Conservation (phyloP, 1,284 basidiomycete genomes). For the Takashimella koratensis region DNA sequence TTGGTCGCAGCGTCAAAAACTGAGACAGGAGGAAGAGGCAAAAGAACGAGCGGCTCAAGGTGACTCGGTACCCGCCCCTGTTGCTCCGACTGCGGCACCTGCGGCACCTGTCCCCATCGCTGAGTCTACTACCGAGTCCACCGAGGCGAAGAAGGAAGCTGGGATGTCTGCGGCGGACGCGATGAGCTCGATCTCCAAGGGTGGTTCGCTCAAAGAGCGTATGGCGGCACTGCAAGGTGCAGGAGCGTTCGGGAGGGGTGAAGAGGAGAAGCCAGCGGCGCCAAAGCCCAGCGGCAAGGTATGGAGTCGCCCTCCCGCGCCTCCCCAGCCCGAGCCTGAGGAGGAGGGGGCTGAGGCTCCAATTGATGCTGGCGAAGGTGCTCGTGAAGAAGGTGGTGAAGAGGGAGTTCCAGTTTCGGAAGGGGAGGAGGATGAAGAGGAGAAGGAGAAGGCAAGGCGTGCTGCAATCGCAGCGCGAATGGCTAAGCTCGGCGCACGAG, state of each 20-base stretch:
- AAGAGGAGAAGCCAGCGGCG: slow-evolving; percentile 53
- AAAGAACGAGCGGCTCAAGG: slow-evolving; percentile 54
- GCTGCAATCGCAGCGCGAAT: slow-evolving; percentile 53
- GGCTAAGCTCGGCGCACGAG: slow-evolving; percentile 51
- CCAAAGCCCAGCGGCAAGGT: slow-evolving; percentile 62
- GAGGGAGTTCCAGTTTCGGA: slow-evolving; percentile 29
- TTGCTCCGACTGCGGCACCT: slow-evolving; percentile 7
- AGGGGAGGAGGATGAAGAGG: slow-evolving; percentile 45
- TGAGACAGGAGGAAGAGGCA: slow-evolving; percentile 46
- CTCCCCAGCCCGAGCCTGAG: slow-evolving; percentile 49
- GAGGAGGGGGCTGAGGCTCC: slow-evolving; percentile 44
- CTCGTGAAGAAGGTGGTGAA: slow-evolving; percentile 28
- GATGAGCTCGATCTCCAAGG: slow-evolving; percentile 64
- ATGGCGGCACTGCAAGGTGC: slow-evolving; percentile 82
- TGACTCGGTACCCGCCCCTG: slow-evolving; percentile 8
- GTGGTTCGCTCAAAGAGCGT: slow-evolving; percentile 75
- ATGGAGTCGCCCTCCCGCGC: slow-evolving; percentile 62
- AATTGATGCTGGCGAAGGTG: slow-evolving; percentile 12
- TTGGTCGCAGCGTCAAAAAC: slow-evolving; percentile 48
- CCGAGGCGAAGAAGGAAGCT: slow-evolving; percentile 17
- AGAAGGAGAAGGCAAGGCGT: slow-evolving; percentile 46
- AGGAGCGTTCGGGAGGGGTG: slow-evolving; percentile 63
- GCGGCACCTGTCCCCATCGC: slow-evolving; percentile 8
- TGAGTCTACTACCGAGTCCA: slow-evolving; percentile 5
- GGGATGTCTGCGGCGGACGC: slow-evolving; percentile 78